Base-by-base conservation (phyloP, 2,329 filamentous ascomycete species). In the Xylaria sp. region DNA sequence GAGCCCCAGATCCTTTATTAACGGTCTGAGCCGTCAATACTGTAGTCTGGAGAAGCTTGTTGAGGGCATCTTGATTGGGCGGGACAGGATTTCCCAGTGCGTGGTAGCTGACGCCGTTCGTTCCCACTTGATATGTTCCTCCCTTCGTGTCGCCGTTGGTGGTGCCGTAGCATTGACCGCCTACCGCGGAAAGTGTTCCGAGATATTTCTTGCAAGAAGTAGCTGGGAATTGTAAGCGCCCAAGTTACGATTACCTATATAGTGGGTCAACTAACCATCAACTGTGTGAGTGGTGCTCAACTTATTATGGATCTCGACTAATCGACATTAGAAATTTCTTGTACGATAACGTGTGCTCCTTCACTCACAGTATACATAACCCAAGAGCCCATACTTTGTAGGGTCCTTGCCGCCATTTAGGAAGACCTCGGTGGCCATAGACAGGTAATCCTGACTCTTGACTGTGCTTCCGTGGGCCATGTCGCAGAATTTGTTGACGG, bases 221-320 rank as follows among this genome's bases (percentile, higher is more conserved):
- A 51, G 65, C 76, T 78, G 25, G 46, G 28, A 8, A 41, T 25
- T 48, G 60, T 75, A 39, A 76, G 72, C 25, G 59, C 9, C n/a
- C 1, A 43, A 51, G 20, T 2, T 31, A 3, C n/a, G 20, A 6
- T 25, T 20, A 48, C n/a, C 18, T 5, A 49, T 25, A 9, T 49
- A 18, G 12, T 48, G 20, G 54, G 33, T 36, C 28, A 13, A 74
- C 75, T 73, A 8, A 77, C 75, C 66, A 60, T 74, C 71, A n/a
- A 76, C 73, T 31, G 68, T 74, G 62, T 78, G 76, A 60, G 71
- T 70, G 12, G 69, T 61, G 57, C 48, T 61, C 59, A 71, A 36
- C 56, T 78, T 78, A 61, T 78, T 78, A 67, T 77, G 76, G 8
- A 78, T 73, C 67, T 78, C 76, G 41, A 77, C 76, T 78, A 58